Evolutionary conservation across 768 basidiomycete species (phyloP), one percentile per base, ranked within the genome.

Genomic region (Suillus ampliporus): DNA sequence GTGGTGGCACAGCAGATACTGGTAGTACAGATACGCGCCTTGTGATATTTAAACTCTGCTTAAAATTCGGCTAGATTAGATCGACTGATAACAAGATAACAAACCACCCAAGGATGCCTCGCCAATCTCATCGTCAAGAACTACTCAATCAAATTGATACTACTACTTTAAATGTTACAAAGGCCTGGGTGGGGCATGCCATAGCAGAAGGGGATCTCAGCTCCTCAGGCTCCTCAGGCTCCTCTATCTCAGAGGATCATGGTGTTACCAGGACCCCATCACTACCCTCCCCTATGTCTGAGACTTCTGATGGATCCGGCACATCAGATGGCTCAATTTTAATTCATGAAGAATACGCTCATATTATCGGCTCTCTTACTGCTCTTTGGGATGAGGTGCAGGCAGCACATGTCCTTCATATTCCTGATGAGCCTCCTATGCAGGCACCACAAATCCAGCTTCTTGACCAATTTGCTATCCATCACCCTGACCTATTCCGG

Each of bases 401-500:
- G n/a, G 21, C 21, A n/a, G 3, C 43, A 44, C 10, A 4, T 44
- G n/a, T 44, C 10, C 43, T 44, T 44, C 43, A 44, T n/a, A 44
- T 11, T n/a, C 10, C 43, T 44, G n/a, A 21, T 11, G 10, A 44
- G n/a, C 43, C 43, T n/a, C 43, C 43, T 44, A 44, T 44, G 43
- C 1, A 10, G 43, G 43, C n/a, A 44, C 43, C 43, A n/a, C 43
- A 44, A 11, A 44, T 44, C 43, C 43, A 44, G n/a, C 43, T 44
- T 44, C 43, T 44, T 1, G n/a, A 44, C 26, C 38, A 57, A 14
- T 58, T 58, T 57, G 23, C 57, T 28, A 14, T 28, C 26, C 41
- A 58, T 5, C 7, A 2, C 23, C 41, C 41, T 8, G 14, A 46
- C 8, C 41, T 58, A 14, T 58, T 58, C 17, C 9, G 17, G 76